Base-by-base conservation (phyloP, 306 rosid species). In the Dalbergia oliveri region DNA sequence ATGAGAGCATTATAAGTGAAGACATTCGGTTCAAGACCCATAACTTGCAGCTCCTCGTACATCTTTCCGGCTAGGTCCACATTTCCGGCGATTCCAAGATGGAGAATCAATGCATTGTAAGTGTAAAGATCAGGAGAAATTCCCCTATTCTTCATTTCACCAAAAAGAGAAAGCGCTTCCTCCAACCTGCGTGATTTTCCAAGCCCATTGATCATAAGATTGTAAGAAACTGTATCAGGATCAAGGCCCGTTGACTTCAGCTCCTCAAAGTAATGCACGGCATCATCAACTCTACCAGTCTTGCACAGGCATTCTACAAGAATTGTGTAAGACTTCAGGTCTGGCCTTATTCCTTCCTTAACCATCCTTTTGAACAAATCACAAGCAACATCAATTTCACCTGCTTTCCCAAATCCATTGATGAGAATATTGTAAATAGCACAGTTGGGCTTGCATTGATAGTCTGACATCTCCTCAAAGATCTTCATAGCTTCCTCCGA, bases 1-100 rank as follows among this genome's bases (percentile, higher is more conserved):
- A 95, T 95, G 71, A 95, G 99, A 70, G 98, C 99, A 81, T 95
- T 95, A 82, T 91, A 91, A 19, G 98, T 95, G 88, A 90, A 93
- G 82, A 93, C 98, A 59, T 93, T 88, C 5, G 98, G 99, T 82
- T 95, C 94, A 65, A 95, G 85, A 61, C 99, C 98, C 77, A 60
- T 63, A 54, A 78, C 89, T 72, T 82, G 93, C 57, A 95, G 87
- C 62, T 95, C 97, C 69, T 95, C 93, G 26, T 85, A 95, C 88
- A 95, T 82, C 65, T 80, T 83, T 57, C 90, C 88, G 0, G 99
- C 97, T 83, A 77, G 79, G 72, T 95, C 98, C 75, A 86, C 90
- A 96, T 89, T 93, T 82, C 99, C 98, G 61, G 74, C 93, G 60
- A 88, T 85, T 79, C 98, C 99, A 56, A 93, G 90, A 88, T 89